Evolutionary conservation across 225 moss, liverwort and hornwort genomes (phyloP), one percentile per base, ranked within the genome.

Genomic region (Pseudoscleropodium purum): DNA sequence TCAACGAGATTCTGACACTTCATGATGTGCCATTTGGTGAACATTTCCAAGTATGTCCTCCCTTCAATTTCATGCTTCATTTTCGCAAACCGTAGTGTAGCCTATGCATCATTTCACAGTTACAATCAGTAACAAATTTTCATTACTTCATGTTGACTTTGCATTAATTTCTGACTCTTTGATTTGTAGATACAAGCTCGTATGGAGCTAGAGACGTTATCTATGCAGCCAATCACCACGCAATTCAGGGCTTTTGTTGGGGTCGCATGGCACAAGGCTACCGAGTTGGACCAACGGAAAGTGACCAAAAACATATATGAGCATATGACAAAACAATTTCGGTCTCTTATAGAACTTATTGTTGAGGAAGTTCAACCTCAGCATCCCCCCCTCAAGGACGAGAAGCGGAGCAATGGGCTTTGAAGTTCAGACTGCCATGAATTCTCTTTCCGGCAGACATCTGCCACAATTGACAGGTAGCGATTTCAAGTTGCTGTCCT

Each of bases 1-100:
- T 95, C 82, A 94, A 96, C 78, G 95, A 97, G 92, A 91, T 96
- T 81, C 78, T 95, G 33, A 97, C 97, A 60, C 95, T 97, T 59
- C 96, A 96, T 86, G 96, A 96, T 88, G 96, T 97, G 69, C 96
- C 96, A 17, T 97, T 96, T 88, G 96, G 94, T 87, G 95, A 96
- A 90, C 96, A 96, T 81, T 97, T 97, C 90, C 94, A 94, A 94
- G 96, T 96, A 90, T 47, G 87, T 83, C 64, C 63, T 39, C 41
- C 75, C 69, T 70, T 65, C 69, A 26, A 49, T 73, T 47, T 26
- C 43, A 45, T 63, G 54, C 39, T 87, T 87, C 37, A 56, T 59
- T 79, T 65, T 45, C 75, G 43, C 54, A 84, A 41, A 69, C 47
- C 57, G 81, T 45, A 8, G 43, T 67, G 76, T 54, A 66, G 26